Evolutionary conservation across 805 yeast genomes (phyloP), one percentile per base, ranked within the genome.

Genomic region (Suhomyces pyralidae): DNA sequence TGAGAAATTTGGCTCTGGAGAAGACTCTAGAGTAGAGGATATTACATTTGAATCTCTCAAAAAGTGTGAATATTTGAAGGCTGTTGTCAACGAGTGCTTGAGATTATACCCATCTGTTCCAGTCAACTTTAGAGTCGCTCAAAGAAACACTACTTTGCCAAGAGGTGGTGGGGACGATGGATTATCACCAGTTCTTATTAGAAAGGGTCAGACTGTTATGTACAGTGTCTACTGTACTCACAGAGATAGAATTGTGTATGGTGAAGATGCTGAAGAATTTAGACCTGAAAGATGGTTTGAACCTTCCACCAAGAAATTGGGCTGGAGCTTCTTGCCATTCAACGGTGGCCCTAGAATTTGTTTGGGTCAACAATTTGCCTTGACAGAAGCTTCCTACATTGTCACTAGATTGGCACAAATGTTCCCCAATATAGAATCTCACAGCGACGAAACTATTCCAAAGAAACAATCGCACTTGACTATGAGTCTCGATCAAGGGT

Each of bases 31-130:
- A 19, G 62, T 76, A 28, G 75, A 73, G 20, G 72, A 70, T 15
- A 69, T 75, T 28, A 68, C 77, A 14, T 80, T 78, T 53, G 82
- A 79, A 63, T 64, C 76, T n/a, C 71, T 81, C 55, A 80, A 80
- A 68, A 72, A 70, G 58, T 71, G 78, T 60, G 75, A 71, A 58
- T 76, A 77, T 61, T 68, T 81, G 58, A 77, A 73, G 60, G 70
- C 72, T 50, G 78, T 80, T 49, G 56, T 81, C 48, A 77, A 76
- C 56, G 84, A 81, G 64, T 66, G 70, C 2, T 71, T 80, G 56
- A 74, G 84, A 51, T 60, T 81, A 56, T 79, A 78, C 58, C 83
- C 84, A 5, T 69, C 79, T 30, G 83, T 81, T 30, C 83, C 84
- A 14, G 58, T 66, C 51, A 80, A 80, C 61, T 71, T 73, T 64